phyloP scores from a whole-genome alignment of 805 yeast species.

The Schwanniomyces vanrijiae region DNA sequence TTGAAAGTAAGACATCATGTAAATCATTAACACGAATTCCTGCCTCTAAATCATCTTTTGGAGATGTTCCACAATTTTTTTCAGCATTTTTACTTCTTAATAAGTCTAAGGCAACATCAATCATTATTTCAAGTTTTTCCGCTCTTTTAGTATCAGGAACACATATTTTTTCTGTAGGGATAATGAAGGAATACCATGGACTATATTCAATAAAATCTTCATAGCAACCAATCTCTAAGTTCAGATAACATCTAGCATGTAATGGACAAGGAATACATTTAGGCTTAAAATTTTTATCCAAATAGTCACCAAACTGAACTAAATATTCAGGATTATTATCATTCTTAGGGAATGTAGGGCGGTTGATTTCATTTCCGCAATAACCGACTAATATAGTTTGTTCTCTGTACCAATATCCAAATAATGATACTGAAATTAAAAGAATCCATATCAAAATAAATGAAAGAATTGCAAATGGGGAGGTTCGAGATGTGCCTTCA shows the following conservation, averaged over 20 bases:
- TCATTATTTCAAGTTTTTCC: conserved; percentile 63
- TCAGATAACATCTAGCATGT: conserved; percentile 71
- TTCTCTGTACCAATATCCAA: conserved; percentile 62
- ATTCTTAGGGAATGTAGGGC: conserved; percentile 37
- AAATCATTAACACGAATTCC: conserved; percentile 53
- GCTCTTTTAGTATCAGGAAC: conserved; percentile 72
- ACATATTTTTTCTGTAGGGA: conserved; percentile 55
- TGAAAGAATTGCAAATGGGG: conserved; percentile 6
- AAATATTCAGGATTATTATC: conserved; percentile 28
- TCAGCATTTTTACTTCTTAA: conserved; percentile 70
- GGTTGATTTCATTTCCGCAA: conserved; percentile 63
- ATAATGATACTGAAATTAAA: conserved; percentile 36
- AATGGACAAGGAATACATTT: conserved; percentile 76
- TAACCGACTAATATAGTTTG: conserved; percentile 66
- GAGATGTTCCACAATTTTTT: conserved; percentile 54
- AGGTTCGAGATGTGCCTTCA: neutral
- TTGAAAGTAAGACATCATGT: conserved; percentile 48
- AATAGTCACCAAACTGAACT: conserved; percentile 38
- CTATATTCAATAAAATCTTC: conserved; percentile 56
- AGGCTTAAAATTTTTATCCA: conserved; percentile 53
- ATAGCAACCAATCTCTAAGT: conserved; percentile 64
- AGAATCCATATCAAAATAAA: conserved; percentile 32
- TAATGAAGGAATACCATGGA: conserved; percentile 61
- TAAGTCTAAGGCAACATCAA: conserved; percentile 63
- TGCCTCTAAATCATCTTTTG: conserved; percentile 41